Base-by-base conservation (phyloP, 495 filamentous ascomycete genomes). In the Tirmania nivea region DNA sequence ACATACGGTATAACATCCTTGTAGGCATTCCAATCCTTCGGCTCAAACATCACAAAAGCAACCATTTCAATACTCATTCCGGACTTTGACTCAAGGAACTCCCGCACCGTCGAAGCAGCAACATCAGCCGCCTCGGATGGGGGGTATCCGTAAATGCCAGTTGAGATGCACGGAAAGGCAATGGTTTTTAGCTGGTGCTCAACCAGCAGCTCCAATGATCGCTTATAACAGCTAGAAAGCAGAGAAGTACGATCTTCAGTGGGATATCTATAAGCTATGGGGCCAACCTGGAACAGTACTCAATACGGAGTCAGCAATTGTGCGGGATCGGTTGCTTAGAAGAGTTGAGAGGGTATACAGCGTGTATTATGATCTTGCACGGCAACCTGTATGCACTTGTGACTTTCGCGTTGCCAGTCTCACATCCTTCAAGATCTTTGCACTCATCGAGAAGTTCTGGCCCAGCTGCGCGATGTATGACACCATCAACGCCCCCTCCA, bases 121-220 rank as follows among this genome's bases (percentile, higher is more conserved):
- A 76, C 71, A 19, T 68, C 60, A 1, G 86, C 85, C 12, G 89
- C 90, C 34, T 78, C 71, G 2, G 60, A 55, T 60, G 76, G 81
- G 4, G 88, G 89, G 63, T 92, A 97, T 8, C 86, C 86, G 64
- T 93, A 96, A 0, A 93, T 63, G 1, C 90, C 90, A 10, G 89
- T 94, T 59, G 85, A 90, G 50, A 97, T 67, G 35, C 78, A 79
- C 21, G 76, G 73, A 60, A 97, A 96, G 0, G 86, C 90, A 53
- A 97, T 76, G 50, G 74, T 81, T 60, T 71, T 75, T 58, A 80
- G 73, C 0, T 70, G 68, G 53, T 80, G 70, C 39, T 79, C 71
- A 0, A 77, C 78, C 3, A 85, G 86, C 16, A 87, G 63, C 61
- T 86, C 69, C 54, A 96, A 65, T 56, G 78, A 80, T n/a, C 68